phyloP scores from a whole-genome alignment of 1,284 basidiomycete genomes.

The Ganoderma boninense region DNA sequence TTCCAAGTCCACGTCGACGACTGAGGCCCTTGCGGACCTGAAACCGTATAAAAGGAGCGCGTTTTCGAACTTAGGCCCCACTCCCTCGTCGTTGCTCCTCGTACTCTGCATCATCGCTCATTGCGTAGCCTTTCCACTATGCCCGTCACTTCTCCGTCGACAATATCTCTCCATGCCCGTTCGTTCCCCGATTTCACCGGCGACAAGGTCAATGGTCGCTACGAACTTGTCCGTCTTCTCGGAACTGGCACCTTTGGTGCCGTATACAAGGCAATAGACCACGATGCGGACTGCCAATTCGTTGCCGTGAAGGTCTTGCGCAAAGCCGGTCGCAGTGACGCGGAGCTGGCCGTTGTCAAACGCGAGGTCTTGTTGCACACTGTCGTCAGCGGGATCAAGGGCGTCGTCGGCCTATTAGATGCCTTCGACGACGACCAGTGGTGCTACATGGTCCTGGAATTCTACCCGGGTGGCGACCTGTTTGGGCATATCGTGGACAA shows the following conservation, averaged over 20 bases:
- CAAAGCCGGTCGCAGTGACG: conserved; percentile 21
- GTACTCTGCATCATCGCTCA: background rate
- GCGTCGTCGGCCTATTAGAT: conserved; percentile 66
- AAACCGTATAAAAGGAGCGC: conserved; percentile 5
- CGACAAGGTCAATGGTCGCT: background rate
- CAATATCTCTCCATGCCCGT: conserved; percentile 10
- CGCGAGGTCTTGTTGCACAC: conserved; percentile 54
- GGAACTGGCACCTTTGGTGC: conserved; percentile 43
- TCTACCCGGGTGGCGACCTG: conserved; percentile 69
- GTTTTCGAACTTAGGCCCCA: background rate
- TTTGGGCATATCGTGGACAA: conserved; percentile 67
- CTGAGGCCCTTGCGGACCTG: background rate
- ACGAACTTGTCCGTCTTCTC: conserved; percentile 31
- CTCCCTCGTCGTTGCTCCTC: background rate
- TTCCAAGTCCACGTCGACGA: background rate
- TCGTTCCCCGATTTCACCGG: conserved; percentile 29
- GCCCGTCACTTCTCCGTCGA: conserved; percentile 1
- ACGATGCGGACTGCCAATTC: conserved; percentile 9
- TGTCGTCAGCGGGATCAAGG: conserved; percentile 62
- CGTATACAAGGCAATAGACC: conserved; percentile 44
- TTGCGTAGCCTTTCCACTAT: background rate
- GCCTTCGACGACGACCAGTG: conserved; percentile 63
- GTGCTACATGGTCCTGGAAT: conserved; percentile 71
- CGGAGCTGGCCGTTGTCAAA: conserved; percentile 5
- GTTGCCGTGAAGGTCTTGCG: conserved; percentile 40